Evolutionary conservation across 1,284 basidiomycete genomes (phyloP).

Genomic region (Mycena sp.): DNA sequence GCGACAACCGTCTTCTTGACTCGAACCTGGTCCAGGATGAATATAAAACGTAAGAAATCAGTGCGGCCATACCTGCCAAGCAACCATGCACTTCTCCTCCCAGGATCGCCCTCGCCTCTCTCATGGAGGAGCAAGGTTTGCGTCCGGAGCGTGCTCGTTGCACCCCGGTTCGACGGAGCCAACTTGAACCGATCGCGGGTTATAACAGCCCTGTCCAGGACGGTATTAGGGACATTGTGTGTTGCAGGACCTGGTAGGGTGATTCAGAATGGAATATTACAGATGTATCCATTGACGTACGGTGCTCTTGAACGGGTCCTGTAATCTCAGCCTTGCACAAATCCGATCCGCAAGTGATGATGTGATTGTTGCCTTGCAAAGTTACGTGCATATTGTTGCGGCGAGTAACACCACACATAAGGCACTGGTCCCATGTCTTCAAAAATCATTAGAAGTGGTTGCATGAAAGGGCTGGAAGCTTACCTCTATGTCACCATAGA

Average conservation of each 20-base stretch:
- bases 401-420: slow-evolving; percentile 8
- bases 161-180: background rate
- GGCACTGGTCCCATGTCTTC: background rate
- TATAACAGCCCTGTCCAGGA: background rate
- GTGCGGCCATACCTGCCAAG: slow-evolving; percentile 1
- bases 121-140: slow-evolving; percentile 5
- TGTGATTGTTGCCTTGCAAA: background rate
- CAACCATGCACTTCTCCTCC: slow-evolving; percentile 12
- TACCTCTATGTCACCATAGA: background rate
- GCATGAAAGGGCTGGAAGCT: background rate
- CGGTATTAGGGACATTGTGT: background rate
- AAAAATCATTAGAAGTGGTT: background rate
- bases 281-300: background rate
- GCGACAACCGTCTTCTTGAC: background rate
- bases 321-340: background rate
- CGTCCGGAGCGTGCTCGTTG: background rate
- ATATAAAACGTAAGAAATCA: background rate
- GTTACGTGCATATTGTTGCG: slow-evolving; percentile 6
- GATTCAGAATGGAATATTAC: background rate
- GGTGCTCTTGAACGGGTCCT: background rate
- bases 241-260: background rate
- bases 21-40: background rate
- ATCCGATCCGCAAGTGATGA: background rate
- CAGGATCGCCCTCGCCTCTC: slow-evolving; percentile 1
- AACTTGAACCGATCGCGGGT: background rate